Evolutionary conservation across 805 yeast genomes (phyloP).

Genomic region (Nakazawaea wickerhamii): DNA sequence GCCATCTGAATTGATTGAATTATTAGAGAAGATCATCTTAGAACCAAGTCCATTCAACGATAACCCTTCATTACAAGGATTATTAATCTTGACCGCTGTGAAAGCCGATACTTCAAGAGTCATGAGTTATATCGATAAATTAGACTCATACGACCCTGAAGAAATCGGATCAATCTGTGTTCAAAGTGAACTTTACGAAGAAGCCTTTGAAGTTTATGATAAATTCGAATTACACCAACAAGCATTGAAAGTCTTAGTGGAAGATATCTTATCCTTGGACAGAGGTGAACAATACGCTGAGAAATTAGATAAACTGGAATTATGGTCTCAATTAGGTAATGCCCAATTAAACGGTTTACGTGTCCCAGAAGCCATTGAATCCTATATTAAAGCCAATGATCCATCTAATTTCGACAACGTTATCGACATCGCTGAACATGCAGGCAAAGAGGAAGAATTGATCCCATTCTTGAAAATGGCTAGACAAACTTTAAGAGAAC

Average conservation of each 20-base stretch:
- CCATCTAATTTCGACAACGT: constrained; percentile 87
- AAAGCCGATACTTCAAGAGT: constrained; percentile 91
- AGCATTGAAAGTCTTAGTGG: constrained; percentile 88
- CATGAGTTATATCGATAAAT: constrained; percentile 73
- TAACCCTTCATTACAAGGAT: constrained; percentile 90
- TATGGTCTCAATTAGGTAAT: constrained; percentile 93
- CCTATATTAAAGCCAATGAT: constrained; percentile 88
- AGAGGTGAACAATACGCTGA: constrained; percentile 93
- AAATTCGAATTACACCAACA: constrained; percentile 71
- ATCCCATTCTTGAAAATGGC: constrained; percentile 87
- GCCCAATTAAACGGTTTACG: constrained; percentile 95
- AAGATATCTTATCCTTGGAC: constrained; percentile 89
- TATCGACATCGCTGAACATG: constrained; percentile 91
- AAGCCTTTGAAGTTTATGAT: constrained; percentile 89
- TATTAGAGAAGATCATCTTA: constrained; percentile 89
- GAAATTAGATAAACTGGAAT: constrained; percentile 74
- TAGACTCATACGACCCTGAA: constrained; percentile 85
- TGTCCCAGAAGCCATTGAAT: constrained; percentile 83
- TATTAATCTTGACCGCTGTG: constrained; percentile 88
- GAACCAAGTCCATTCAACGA: constrained; percentile 98
- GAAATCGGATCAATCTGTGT: constrained; percentile 92
- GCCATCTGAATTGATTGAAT: constrained; percentile 88
- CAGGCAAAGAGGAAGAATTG: constrained; percentile 94
- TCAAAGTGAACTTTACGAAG: constrained; percentile 84
- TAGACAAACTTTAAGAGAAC: constrained; percentile 84